phyloP scores from a whole-genome alignment of 441 rosid genomes.

The Bocquillonia castaneifolia region DNA sequence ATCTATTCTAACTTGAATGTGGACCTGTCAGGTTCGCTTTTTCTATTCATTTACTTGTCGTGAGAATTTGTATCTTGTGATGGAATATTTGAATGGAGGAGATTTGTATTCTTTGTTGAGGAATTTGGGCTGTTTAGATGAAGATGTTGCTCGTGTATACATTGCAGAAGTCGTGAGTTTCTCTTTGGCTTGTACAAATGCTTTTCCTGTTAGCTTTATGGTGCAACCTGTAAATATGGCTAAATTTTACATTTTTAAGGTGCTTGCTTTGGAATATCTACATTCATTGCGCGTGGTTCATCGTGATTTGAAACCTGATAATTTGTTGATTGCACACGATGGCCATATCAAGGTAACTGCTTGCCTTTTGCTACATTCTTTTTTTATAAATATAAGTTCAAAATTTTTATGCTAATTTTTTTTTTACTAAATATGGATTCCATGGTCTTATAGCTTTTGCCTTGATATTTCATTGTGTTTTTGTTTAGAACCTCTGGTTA shows the following conservation, averaged over 20 bases:
- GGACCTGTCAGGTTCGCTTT: conserved; percentile 79
- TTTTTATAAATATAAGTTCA: neutral
- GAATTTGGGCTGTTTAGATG: conserved; percentile 95
- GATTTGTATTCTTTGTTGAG: conserved; percentile 91
- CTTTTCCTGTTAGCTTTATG: neutral
- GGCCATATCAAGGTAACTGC: conserved; percentile 93
- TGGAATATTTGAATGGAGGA: conserved; percentile 99
- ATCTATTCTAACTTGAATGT: conserved; percentile 31
- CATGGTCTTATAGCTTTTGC: neutral
- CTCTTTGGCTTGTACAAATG: conserved; percentile 9
- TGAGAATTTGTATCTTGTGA: conserved; percentile 96
- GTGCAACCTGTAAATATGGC: conserved; percentile 14
- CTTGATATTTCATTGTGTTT: neutral
- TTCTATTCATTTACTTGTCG: conserved; percentile 98
- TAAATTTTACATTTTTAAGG: conserved; percentile 37
- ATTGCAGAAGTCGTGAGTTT: conserved; percentile 96
- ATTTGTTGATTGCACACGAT: conserved; percentile 98
- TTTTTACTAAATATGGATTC: neutral
- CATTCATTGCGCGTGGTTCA: conserved; percentile 95
- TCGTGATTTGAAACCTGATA: conserved; percentile 99
- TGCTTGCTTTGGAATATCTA: conserved; percentile 93
- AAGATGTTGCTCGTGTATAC: conserved; percentile 94
- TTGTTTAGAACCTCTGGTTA: neutral
- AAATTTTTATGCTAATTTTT: neutral
- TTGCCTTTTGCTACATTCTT: conserved; percentile 1